phyloP scores from a whole-genome alignment of 2,329 filamentous ascomycete species.

The Botryosphaeria dothidea region DNA sequence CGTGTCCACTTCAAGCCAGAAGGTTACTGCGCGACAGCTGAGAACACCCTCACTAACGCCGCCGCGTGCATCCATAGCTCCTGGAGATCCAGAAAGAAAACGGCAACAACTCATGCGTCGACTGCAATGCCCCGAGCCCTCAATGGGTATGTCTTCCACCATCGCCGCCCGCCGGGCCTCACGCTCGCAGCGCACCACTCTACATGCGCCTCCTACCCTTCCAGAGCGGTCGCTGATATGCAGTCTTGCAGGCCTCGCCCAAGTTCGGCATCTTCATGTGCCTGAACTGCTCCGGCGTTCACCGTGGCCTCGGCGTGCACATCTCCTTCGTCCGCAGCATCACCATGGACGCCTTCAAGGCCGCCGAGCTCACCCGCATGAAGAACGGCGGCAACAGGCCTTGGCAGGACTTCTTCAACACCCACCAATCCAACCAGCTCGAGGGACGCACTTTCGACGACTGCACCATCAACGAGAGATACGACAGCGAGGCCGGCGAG shows the following conservation, averaged over 20 bases:
- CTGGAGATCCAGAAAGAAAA: constrained; percentile 87
- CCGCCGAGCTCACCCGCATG: constrained; percentile 90
- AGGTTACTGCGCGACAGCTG: not conserved
- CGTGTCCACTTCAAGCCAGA: not conserved
- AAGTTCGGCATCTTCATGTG: constrained; percentile 99
- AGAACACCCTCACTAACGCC: not conserved
- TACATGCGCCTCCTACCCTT: not conserved
- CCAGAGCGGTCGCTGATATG: not conserved
- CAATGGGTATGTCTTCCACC: constrained; percentile 74
- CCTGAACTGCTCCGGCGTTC: constrained; percentile 89
- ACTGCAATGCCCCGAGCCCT: constrained; percentile 91
- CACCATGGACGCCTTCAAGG: constrained; percentile 98
- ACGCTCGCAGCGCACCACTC: constrained; percentile 6
- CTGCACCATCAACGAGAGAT: constrained; percentile 85
- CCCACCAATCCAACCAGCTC: constrained; percentile 47
- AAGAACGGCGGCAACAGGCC: constrained; percentile 84
- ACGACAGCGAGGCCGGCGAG: constrained; percentile 85
- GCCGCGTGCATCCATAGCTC: constrained; percentile 57
- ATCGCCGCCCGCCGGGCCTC: constrained; percentile 12
- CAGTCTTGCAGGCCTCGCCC: constrained; percentile 64
- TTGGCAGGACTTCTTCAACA: constrained; percentile 85
- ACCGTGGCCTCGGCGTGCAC: constrained; percentile 93
- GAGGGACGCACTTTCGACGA: constrained; percentile 69
- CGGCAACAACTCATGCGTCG: constrained; percentile 87
- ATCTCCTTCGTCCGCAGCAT: constrained; percentile 98